These are phyloP conservation scores for Monilinia vaccinii-corymbosi DNA, from an alignment of 2,329 filamentous ascomycete species.

Conservation along the genomic window DNA sequence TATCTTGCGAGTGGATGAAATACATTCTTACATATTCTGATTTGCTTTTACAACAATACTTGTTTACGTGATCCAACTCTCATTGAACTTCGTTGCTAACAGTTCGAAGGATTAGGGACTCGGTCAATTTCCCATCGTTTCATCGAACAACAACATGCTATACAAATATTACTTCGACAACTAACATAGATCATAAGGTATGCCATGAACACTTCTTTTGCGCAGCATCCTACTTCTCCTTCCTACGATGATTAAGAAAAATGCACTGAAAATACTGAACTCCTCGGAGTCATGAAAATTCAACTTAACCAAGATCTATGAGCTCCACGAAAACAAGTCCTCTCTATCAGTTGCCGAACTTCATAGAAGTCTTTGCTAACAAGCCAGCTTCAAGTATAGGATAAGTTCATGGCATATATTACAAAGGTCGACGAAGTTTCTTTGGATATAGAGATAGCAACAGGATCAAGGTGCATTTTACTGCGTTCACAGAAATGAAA, in stretches of 20 bases:
- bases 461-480: not conserved
- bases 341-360: not conserved
- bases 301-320: constrained; percentile 32
- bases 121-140: too few species aligned
- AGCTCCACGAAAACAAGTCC: constrained; percentile 14
- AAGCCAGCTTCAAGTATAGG: not conserved
- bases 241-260: constrained; percentile 29
- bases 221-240: not conserved
- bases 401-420: too few species aligned
- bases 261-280: constrained; percentile 33
- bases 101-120: not conserved
- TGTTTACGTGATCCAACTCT: not conserved
- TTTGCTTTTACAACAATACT: constrained; percentile 12
- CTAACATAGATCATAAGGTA: not conserved
- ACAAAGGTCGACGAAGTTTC: not conserved
- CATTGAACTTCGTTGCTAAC: not conserved
- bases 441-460: not conserved
- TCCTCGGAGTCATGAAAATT: constrained; percentile 28
- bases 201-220: not conserved
- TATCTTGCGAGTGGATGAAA: constrained; percentile 74
- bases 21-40: constrained; percentile 99
- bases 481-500: not conserved
- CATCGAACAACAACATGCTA: not conserved
- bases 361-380: not conserved
- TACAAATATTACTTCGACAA: not conserved